Conservation (phyloP, 441 rosid species). For the Adansonia gregorii region DNA sequence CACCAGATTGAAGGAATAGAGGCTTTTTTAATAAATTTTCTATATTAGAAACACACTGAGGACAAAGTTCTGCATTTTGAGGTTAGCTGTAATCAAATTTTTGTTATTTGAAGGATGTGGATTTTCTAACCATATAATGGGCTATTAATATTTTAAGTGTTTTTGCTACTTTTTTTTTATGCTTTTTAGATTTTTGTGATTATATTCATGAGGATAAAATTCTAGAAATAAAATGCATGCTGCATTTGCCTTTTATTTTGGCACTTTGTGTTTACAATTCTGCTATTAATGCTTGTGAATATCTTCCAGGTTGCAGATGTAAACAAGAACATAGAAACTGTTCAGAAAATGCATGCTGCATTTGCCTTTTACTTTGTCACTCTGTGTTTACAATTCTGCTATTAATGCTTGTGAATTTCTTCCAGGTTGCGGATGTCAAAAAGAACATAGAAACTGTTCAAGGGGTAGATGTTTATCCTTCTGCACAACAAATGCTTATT, state of each 20-base stretch:
- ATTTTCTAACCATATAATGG: neutral
- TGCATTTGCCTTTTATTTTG: neutral
- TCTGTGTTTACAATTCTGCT: neutral
- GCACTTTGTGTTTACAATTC: neutral
- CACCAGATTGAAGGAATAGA: neutral
- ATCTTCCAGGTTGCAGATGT: slow-evolving; percentile 66
- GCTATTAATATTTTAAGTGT: neutral
- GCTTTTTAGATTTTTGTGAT: neutral
- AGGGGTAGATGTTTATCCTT: slow-evolving; percentile 72
- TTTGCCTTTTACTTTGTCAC: neutral
- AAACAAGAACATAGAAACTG: slow-evolving; percentile 69
- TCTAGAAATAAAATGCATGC: neutral
- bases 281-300: neutral
- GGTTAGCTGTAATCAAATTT: neutral
- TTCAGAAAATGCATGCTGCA: slow-evolving; percentile 30
- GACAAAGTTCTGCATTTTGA: neutral
- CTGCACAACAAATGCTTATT: slow-evolving; percentile 77
- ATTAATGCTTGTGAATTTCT: slow-evolving; percentile 13
- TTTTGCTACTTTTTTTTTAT: neutral
- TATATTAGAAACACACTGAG: neutral
- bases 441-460: slow-evolving; percentile 68
- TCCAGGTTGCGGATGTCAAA: slow-evolving; percentile 75
- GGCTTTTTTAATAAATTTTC: neutral
- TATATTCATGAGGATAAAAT: neutral
- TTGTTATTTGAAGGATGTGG: neutral